Evolutionary conservation across 345 rosid species (phyloP), one percentile per base, ranked within the genome.

Genomic region (Euphorbia pulcherrima): DNA sequence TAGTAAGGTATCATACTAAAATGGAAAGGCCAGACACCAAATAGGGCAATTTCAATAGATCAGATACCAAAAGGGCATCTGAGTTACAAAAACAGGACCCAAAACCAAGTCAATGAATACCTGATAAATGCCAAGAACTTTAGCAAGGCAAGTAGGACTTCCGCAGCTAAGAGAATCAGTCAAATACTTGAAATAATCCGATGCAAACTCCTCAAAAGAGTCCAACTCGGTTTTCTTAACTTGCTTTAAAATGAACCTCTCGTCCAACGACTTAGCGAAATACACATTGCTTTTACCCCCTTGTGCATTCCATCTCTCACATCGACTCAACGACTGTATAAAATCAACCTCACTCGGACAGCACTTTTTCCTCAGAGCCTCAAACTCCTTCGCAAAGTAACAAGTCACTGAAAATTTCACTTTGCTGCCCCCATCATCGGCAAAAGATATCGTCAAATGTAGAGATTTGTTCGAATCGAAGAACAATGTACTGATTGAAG

Each of bases 211-310:
- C 79, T 72, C 90, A 59, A 95, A 95, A n/a, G 99, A 88, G 53
- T 90, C 97, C 72, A 92, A 68, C 84, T 95, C 99, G 0, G 90
- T 88, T 81, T 89, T 95, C 40, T 79, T 84, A 0, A 95, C 94
- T 84, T 95, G 97, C 71, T 95, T 95, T 65, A 95, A 83, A 23
- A 95, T 92, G 67, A 95, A 92, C 80, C 99, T 87, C 80, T 92
- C 97, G 72, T 92, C 97, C 76, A 92, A 74, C 8, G 99, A 88
- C 80, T 85, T 95, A 24, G 97, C 97, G 35, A 95, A 95, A 74
- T 90, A 92, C 14, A 90, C 99, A 62, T 92, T 95, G 83, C 96
- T 92, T 78, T 95, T 92, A 13, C 99, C 99, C 67, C 99, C 99
- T 77, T 95, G 94, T 5, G 97, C 99, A 69, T 79, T 82, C 99